Evolutionary conservation across 2,329 filamentous ascomycete species (phyloP), one percentile per base, ranked within the genome.

Genomic region (Exophiala lecanii-corni): DNA sequence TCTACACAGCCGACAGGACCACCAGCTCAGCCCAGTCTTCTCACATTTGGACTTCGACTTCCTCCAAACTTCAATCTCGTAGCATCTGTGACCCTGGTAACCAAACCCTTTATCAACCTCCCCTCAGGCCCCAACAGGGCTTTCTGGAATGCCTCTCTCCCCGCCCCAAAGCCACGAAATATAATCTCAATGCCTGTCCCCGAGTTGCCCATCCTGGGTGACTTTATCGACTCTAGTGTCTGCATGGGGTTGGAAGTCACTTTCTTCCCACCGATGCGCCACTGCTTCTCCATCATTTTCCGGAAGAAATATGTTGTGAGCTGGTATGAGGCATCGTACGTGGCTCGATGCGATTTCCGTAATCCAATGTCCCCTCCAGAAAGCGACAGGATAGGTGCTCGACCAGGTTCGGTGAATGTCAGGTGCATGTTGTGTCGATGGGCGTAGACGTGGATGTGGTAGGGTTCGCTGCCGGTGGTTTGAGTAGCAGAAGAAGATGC

Each of bases 1-100:
- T 13, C n/a, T 5, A 32, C 17, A 7, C 30, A 12, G 5, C 30
- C 30, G n/a, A 13, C n/a, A 5, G 17, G 30, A 13, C n/a, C n/a
- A 32, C 30, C n/a, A 5, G 30, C 6, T 58, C 56, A 84, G 67
- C 80, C 79, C 71, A 97, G 69, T 71, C 92, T 84, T 68, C 89
- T 89, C 28, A 82, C 84, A 63, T 82, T 86, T 65, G 77, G 78
- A 71, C 88, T 91, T 67, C 89, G 86, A 28, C 86, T 87, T 61
- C 92, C 94, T 68, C 89, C 92, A 73, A 97, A 95, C 74, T 98
- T 98, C 66, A 97, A 67, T 59, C 84, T 84, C 42, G 91, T 97
- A 30, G 80, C 75, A 69, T 98, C 92, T 21, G 86, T 81, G 49
- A 98, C 84, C 56, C 81, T 82, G 31, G 79, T 72, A 54, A 98